A percentile compares a stretch with the other conserved stretches of the same genome.
These are phyloP conservation scores for Plantago elongata DNA, from an alignment of 257 asterid genomes.

Conservation along the genomic window DNA sequence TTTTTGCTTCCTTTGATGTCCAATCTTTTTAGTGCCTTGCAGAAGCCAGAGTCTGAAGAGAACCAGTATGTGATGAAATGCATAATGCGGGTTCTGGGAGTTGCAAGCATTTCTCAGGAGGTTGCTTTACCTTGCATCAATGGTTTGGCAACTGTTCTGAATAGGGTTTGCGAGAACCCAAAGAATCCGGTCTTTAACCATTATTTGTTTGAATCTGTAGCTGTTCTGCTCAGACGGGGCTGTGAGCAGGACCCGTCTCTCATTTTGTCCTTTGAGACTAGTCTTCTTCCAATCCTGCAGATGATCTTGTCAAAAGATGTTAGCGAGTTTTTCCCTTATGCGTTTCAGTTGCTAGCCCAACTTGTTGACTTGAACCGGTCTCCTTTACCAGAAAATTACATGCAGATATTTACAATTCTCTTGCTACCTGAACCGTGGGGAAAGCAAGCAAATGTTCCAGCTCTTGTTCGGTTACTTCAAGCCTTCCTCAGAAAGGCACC, in stretches of 20 bases:
- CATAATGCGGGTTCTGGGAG: slow-evolving; percentile 91
- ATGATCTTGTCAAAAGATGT: slow-evolving; percentile 61
- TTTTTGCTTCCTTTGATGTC: slow-evolving; percentile 61
- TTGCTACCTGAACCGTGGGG: slow-evolving; percentile 81
- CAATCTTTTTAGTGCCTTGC: slow-evolving; percentile 77
- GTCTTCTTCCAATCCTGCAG: slow-evolving; percentile 70
- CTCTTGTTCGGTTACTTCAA: slow-evolving; percentile 84
- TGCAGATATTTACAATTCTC: slow-evolving; percentile 71
- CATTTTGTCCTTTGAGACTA: slow-evolving; percentile 65
- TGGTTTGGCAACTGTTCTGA: slow-evolving; percentile 60
- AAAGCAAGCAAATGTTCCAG: slow-evolving; percentile 83
- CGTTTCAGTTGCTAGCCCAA: slow-evolving; percentile 90
- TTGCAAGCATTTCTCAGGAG: slow-evolving; percentile 62
- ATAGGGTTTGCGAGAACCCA: slow-evolving; percentile 80
- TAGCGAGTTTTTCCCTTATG: slow-evolving; percentile 84
- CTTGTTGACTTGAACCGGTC: slow-evolving; percentile 76
- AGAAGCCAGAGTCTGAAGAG: slow-evolving; percentile 93
- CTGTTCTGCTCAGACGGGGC: slow-evolving; percentile 72
- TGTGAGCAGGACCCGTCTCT: slow-evolving; percentile 68
- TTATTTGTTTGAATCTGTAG: slow-evolving; percentile 80
- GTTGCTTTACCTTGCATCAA: slow-evolving; percentile 78
- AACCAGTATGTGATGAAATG: slow-evolving; percentile 96
- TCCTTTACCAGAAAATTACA: slow-evolving; percentile 61
- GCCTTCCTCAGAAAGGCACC: slow-evolving; percentile 92
- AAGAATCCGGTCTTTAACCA: slow-evolving; percentile 78